Percentiles rank a stretch among this genome's conserved stretches.
Evolutionary conservation across 257 asterid genomes (phyloP).

Genomic region (Haberlea rhodopensis): DNA sequence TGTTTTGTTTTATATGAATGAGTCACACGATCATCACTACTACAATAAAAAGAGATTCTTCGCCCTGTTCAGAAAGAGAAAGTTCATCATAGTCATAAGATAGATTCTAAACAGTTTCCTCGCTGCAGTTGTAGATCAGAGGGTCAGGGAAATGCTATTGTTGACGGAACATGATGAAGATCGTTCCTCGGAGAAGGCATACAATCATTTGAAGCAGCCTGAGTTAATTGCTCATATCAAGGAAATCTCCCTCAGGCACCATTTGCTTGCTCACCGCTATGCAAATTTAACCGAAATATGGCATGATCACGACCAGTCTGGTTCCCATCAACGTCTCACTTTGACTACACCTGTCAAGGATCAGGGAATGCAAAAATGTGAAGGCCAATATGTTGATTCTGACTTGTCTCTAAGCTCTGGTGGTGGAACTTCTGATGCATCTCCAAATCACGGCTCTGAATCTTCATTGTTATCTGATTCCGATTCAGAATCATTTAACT

Average conservation of each 20-base stretch:
- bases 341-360: conserved; percentile 52
- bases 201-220: conserved; percentile 26
- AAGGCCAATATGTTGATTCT: conserved; percentile 33
- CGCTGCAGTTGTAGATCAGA: conserved; percentile 53
- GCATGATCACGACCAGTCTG: conserved; percentile 16
- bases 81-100: neutral
- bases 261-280: conserved; percentile 47
- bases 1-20: neutral
- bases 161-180: conserved; percentile 39
- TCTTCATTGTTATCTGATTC: conserved; percentile 58
- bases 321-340: conserved; percentile 25
- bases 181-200: conserved; percentile 23
- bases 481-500: conserved; percentile 58
- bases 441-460: conserved; percentile 50
- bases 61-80: neutral
- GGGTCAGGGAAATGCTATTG: conserved; percentile 43
- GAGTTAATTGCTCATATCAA: conserved; percentile 47
- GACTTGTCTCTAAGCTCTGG: conserved; percentile 52
- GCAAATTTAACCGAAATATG: conserved; percentile 32
- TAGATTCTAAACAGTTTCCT: conserved; percentile 1
- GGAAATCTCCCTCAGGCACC: conserved; percentile 51
- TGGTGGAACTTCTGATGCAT: conserved; percentile 47
- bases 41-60: neutral
- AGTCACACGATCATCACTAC: neutral
- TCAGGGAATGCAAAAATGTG: conserved; percentile 29